Evolutionary conservation across 331 rosid species (phyloP), one percentile per base, ranked within the genome.

Genomic region (Acacia pycnantha): DNA sequence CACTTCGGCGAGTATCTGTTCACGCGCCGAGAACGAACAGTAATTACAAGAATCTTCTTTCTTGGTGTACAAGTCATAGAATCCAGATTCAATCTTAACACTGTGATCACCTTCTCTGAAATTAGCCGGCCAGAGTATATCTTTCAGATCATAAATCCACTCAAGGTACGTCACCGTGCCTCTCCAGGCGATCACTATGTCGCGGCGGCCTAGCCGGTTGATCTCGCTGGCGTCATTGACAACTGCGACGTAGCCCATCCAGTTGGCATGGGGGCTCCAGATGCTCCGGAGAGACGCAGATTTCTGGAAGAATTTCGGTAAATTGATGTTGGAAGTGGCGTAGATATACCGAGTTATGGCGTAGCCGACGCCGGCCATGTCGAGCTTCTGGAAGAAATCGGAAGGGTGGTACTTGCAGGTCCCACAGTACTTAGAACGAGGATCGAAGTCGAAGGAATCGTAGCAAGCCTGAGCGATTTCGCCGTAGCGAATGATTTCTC

Each of bases 181-280:
- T 11, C 97, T 59, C 97, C 97, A 92, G 1, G 93, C 88, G 18
- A 92, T 80, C 4, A 88, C 84, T 11, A 92, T 88, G 77, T 92
- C 97, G 1, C 95, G 90, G 18, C 95, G 87, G 3, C 97, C 97
- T 4, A 89, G 72, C 4, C 92, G 84, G 72, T 71, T 59, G 81
- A 84, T 81, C 67, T 82, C 84, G 26, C 80, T 59, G 0, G 69
- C 68, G 12, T 91, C 87, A 0, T 87, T 85, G 53, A 83, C 26
- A 0, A 90, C 93, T 0, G 91, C 97, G 2, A 92, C 86, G 33
- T 87, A 92, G 0, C 95, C 97, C 92, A 92, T 92, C 97, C 97
- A 92, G 61, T 92, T 92, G 4, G 97, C 97, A 12, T 91, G 91
- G 11, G 82, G 77, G 84, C 93, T 89, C 97, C 95, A 92, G 1